Percentiles rank a stretch among this genome's conserved stretches.
Evolutionary conservation across 75 land plant genomes (phyloP).

Genomic region (Sequoiadendron giganteum): DNA sequence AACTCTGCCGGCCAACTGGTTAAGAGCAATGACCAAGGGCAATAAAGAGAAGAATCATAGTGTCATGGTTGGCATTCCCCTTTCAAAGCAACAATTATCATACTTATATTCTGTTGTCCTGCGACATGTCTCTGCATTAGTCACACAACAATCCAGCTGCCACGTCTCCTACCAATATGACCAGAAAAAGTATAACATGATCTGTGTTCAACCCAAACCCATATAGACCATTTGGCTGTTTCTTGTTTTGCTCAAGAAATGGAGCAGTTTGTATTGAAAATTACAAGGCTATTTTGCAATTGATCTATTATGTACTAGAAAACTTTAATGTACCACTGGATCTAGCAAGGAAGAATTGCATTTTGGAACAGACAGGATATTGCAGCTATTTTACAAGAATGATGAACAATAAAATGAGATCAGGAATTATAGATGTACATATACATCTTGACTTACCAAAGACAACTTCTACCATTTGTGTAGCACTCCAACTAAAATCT

Average conservation of each 20-base stretch:
- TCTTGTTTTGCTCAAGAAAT: conserved; percentile 30
- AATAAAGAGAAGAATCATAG: background rate
- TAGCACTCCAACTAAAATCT: too few relatives aligned
- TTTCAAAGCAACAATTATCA: background rate
- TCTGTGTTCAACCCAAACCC: conserved; percentile 47
- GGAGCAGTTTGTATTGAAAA: conserved; percentile 36
- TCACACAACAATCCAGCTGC: too few relatives aligned
- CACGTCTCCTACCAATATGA: too few relatives aligned
- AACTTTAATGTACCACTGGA: background rate
- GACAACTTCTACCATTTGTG: too few relatives aligned
- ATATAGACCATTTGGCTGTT: conserved; percentile 60
- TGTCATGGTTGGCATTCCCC: background rate
- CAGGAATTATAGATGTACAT: too few relatives aligned
- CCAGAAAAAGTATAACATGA: too few relatives aligned
- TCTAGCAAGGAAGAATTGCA: background rate
- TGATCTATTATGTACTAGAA: conserved; percentile 45
- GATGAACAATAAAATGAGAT: too few relatives aligned
- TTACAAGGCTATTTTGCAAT: conserved; percentile 48
- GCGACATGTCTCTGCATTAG: conserved; percentile 33
- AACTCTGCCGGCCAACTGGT: conserved; percentile 25
- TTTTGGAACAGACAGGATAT: too few relatives aligned
- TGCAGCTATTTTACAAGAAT: too few relatives aligned
- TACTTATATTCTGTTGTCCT: conserved; percentile 24
- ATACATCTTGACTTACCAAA: too few relatives aligned
- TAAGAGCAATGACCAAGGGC: too few relatives aligned